Evolutionary conservation across 1,284 basidiomycete species (phyloP).

Genomic region (Waitea zeae): DNA sequence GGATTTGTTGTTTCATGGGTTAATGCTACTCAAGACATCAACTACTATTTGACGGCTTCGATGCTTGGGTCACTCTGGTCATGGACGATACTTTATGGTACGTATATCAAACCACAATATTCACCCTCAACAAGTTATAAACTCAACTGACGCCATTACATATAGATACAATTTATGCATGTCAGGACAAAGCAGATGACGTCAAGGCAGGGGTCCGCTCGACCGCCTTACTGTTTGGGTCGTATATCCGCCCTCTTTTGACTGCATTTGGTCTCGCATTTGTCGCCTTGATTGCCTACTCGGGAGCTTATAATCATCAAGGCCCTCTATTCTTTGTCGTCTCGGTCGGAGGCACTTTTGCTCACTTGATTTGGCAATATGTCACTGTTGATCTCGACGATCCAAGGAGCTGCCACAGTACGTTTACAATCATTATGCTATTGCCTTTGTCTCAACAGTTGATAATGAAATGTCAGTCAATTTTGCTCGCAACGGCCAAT

Average conservation of each 20-base stretch:
- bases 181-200: conserved; percentile 37
- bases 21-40: conserved; percentile 18
- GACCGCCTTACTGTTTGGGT: conserved; percentile 36
- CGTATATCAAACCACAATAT: no score
- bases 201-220: conserved; percentile 32
- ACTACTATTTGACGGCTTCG: conserved; percentile 17
- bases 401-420: conserved; percentile 36
- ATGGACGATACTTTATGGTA: conserved; percentile 13
- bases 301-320: conserved; percentile 31
- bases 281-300: conserved; percentile 24
- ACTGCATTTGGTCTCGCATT: conserved; percentile 31
- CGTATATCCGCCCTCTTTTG: conserved; percentile 35
- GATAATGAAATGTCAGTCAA: conserved; percentile 16
- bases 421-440: conserved; percentile 8
- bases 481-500: conserved; percentile 28
- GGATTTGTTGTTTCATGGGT: conserved; percentile 32
- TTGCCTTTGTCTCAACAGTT: conserved; percentile 1
- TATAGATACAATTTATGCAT: conserved; percentile 38
- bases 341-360: conserved; percentile 29
- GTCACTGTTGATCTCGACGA: conserved; percentile 29
- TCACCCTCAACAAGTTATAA: no score
- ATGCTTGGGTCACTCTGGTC: conserved; percentile 27
- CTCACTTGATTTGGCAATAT: conserved; percentile 41
- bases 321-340: conserved; percentile 33
- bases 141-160: no score